Percentiles rank a stretch among this genome's conserved stretches.
These are phyloP conservation scores for Pestalotiopsis sp. DNA, from an alignment of 2,329 filamentous ascomycete species.

Conservation along the genomic window DNA sequence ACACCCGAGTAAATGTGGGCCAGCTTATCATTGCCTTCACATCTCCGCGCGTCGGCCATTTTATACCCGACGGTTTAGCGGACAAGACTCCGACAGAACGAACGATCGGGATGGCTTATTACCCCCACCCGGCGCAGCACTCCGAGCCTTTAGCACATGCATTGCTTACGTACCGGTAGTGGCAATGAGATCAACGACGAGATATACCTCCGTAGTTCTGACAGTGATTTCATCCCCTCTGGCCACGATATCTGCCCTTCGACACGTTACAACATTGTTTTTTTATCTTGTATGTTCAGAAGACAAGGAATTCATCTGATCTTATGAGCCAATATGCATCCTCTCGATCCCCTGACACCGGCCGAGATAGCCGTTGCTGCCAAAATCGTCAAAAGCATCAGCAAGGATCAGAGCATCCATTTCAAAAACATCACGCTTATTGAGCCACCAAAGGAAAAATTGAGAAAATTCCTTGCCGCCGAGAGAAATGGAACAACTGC, in stretches of 20 bases:
- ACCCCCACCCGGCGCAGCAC: not conserved
- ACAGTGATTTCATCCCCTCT: not conserved
- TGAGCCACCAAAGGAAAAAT: not conserved
- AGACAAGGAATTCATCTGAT: not conserved
- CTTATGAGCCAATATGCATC: not conserved
- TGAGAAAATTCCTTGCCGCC: not conserved
- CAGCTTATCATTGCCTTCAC: not conserved
- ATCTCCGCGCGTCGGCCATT: not conserved
- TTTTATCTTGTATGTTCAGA: not conserved
- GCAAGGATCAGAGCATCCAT: not conserved
- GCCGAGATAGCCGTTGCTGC: not conserved
- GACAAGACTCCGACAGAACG: not conserved
- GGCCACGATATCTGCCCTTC: not conserved
- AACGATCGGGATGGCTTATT: not conserved
- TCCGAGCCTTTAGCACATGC: not conserved
- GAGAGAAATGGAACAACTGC: not conserved
- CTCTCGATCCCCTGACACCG: not conserved
- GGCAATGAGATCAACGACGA: not conserved
- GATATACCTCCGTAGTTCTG: not conserved
- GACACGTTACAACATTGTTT: not conserved
- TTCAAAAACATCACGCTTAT: slow-evolving; percentile 2
- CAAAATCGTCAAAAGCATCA: not conserved
- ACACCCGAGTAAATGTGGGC: not conserved
- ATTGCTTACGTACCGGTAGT: not conserved
- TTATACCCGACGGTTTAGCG: not conserved